Conservation (phyloP, 2,329 filamentous ascomycete species). For the Apiospora marii region DNA sequence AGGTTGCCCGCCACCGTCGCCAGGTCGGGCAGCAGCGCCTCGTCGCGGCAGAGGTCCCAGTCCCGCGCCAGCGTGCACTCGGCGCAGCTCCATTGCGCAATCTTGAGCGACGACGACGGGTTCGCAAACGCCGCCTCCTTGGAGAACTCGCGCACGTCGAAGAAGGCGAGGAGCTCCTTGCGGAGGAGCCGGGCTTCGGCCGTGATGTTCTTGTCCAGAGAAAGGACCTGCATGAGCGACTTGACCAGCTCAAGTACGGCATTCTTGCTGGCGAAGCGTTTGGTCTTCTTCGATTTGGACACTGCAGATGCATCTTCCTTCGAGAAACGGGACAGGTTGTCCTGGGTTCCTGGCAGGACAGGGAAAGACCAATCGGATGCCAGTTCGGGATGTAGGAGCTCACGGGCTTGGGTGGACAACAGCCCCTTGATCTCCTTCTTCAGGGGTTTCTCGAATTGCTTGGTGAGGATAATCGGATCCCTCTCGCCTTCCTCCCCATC, state of each 20-base stretch:
- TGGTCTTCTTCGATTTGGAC: conserved; percentile 28
- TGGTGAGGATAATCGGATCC: conserved; percentile 75
- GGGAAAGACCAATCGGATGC: conserved; percentile 90
- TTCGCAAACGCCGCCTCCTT: conserved; percentile 88
- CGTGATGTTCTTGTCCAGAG: conserved; percentile 87
- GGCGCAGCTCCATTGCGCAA: conserved; percentile 83
- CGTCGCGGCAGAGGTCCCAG: conserved; percentile 90
- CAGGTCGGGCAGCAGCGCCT: conserved; percentile 72
- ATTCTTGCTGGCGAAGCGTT: conserved; percentile 58
- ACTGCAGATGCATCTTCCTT: conserved; percentile 29
- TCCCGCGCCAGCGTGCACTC: conserved; percentile 90
- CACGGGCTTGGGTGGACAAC: conserved; percentile 85
- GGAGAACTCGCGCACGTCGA: conserved; percentile 95
- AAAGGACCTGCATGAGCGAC: conserved; percentile 88
- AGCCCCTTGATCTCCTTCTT: conserved; percentile 87
- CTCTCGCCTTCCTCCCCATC: conserved; percentile 64
- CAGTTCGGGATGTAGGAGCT: conserved; percentile 88
- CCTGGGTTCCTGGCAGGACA: conserved; percentile 75
- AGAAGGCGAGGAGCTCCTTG: conserved; percentile 86
- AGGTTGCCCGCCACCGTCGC: conserved; percentile 32
- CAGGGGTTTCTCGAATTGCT: conserved; percentile 84
- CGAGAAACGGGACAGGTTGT: conserved; percentile 50
- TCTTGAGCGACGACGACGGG: conserved; percentile 76
- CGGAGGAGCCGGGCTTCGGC: conserved; percentile 88
- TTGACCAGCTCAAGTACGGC: conserved; percentile 92